Percentiles rank a stretch among this genome's conserved stretches.
phyloP scores from a whole-genome alignment of 768 basidiomycete genomes.

The Suillus occidentalis region DNA sequence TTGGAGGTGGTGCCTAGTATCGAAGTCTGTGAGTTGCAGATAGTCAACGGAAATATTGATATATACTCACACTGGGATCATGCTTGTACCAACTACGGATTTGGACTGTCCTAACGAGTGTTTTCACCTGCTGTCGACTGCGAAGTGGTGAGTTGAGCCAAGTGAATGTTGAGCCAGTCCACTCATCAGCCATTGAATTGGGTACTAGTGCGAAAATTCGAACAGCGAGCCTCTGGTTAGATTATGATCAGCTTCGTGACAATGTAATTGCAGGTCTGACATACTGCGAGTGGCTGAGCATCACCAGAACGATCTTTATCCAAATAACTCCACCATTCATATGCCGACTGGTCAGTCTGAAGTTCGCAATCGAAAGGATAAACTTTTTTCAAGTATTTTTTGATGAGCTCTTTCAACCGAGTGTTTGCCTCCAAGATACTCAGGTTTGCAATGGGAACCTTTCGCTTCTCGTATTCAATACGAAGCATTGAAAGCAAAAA shows the following conservation, averaged over 20 bases:
- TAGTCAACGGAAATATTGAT: no score
- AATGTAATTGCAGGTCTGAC: neutral
- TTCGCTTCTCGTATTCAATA: neutral
- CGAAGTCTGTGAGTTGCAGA: no score
- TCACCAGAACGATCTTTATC: no score
- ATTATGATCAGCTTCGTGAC: neutral
- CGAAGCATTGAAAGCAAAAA: neutral
- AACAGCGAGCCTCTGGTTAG: constrained; percentile 19
- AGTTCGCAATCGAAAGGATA: no score
- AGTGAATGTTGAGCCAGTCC: constrained; percentile 22
- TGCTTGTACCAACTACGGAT: neutral
- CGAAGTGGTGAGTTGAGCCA: constrained; percentile 15
- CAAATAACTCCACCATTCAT: no score
- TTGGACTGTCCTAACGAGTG: neutral
- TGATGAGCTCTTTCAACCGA: neutral
- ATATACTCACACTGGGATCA: no score
- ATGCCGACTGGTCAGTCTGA: no score
- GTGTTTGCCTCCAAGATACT: neutral
- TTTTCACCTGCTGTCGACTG: no score
- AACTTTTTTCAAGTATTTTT: neutral
- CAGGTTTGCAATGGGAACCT: neutral
- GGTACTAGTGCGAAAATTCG: constrained; percentile 23
- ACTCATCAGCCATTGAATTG: constrained; percentile 33
- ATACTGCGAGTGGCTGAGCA: neutral
- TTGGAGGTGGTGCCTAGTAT: neutral